Base-by-base conservation (phyloP, 331 rosid species). In the Malus hybrid region DNA sequence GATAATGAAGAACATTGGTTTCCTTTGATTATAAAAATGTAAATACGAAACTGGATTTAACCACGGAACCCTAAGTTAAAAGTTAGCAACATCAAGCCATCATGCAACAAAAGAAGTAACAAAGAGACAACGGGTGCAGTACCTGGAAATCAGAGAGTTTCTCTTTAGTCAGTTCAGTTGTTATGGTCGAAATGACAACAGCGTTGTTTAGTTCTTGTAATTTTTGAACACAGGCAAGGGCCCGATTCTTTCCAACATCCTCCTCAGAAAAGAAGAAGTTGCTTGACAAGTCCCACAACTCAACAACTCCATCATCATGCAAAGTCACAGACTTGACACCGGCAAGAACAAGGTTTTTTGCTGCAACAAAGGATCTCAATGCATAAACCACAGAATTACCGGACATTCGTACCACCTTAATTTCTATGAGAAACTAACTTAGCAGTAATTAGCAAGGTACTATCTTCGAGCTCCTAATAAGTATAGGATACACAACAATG, bases 271-370 rank as follows among this genome's bases (percentile, higher is more conserved):
- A 80, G 48, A 70, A 32, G 65, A 75, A 80, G 46, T 80, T 80
- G 48, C 80, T 62, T 10, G 80, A 77, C 36, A 77, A 33, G 62
- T 77, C 80, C 80, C 80, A 77, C 39, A 69, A 24, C 65, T 77
- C 76, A 7, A 77, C 80, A 29, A 46, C 64, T 3, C 85, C 86
- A 68, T 83, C 92, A 70, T 88, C 89, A 8, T 88, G 89, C 80
- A 85, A 77, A 70, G 85, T 81, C 71, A 81, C 88, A 75, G 86
- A 85, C 79, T 88, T 85, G 59, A 83, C 92, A 62, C 88, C 89
- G 57, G 89, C 88, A 70, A 85, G 92, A 68, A 88, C 80, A 66
- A 88, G 85, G 50, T 88, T 85, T 67, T 88, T 88, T 5, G 89
- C 85, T 85, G 88, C 86, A 85, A 3, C 4, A 68, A 57, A 34